These are phyloP conservation scores for Triticum timopheevii DNA, from an alignment of 176 grass and related monocot genomes.

Conservation along the genomic window DNA sequence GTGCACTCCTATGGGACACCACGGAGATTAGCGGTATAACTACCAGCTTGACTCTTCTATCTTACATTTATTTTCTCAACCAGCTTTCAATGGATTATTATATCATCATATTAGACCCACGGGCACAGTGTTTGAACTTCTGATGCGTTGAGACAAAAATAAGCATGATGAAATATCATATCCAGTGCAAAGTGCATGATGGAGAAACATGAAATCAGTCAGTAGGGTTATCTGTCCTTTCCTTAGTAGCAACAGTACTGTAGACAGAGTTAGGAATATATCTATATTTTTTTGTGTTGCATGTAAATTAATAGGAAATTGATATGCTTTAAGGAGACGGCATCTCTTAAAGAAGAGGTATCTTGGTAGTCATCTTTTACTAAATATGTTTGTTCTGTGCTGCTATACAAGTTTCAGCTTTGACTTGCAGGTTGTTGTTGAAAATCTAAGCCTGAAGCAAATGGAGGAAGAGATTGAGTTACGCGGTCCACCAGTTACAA, in stretches of 20 bases:
- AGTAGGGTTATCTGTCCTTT: not conserved
- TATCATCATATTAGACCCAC: not conserved
- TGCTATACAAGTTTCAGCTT: slow-evolving; percentile 4
- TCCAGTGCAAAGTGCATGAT: not conserved
- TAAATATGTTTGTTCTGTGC: not conserved
- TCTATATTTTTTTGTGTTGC: slow-evolving; percentile 12
- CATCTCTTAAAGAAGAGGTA: not conserved
- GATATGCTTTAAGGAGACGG: not conserved
- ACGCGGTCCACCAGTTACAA: slow-evolving; percentile 82
- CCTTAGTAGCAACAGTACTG: not conserved
- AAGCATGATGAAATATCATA: slow-evolving; percentile 22
- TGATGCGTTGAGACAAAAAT: slow-evolving; percentile 8
- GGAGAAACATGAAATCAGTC: slow-evolving; percentile 3
- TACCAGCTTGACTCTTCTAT: slow-evolving; percentile 34
- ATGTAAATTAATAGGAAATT: not conserved
- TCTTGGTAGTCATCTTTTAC: slow-evolving; percentile 3
- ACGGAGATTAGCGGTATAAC: slow-evolving; percentile 74
- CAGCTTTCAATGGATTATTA: slow-evolving; percentile 4
- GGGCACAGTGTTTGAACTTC: not conserved
- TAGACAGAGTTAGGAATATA: not conserved
- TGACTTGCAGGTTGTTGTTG: slow-evolving; percentile 72
- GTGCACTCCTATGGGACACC: slow-evolving; percentile 74
- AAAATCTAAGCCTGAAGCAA: slow-evolving; percentile 72
- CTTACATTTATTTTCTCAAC: not conserved
- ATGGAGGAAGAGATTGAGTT: slow-evolving; percentile 74